Evolutionary conservation across 2,329 filamentous ascomycete genomes (phyloP).

Genomic region (Nigrospora osmanthi): DNA sequence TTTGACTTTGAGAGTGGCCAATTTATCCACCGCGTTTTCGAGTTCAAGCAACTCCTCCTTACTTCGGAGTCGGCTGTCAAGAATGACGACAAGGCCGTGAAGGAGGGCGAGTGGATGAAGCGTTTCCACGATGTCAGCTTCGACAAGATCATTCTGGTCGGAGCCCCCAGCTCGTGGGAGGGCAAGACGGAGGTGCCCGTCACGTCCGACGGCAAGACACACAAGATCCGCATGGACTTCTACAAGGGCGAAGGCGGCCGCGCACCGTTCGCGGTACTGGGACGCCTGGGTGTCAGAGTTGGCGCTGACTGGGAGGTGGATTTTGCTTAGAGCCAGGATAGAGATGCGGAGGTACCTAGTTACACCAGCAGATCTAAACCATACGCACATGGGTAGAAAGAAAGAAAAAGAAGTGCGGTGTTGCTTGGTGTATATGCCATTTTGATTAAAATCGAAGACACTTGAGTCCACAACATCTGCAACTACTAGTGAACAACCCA

Average conservation of each 20-base stretch:
- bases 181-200: conserved; percentile 51
- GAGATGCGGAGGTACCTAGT: too few species aligned
- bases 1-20: conserved; percentile 82
- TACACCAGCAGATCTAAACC: too few species aligned
- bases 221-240: conserved; percentile 55
- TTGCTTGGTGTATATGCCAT: too few species aligned
- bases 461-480: too few species aligned
- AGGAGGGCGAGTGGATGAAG: conserved; percentile 70
- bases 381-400: too few species aligned
- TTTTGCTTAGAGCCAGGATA: conserved; percentile 18
- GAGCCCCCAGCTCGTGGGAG: conserved; percentile 67
- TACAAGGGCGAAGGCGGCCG: conserved; percentile 35
- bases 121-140: conserved; percentile 70
- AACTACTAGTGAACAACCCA: too few species aligned
- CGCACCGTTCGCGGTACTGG: conserved; percentile 45
- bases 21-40: conserved; percentile 80
- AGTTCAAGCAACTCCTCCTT: conserved; percentile 54
- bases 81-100: conserved; percentile 44
- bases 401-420: too few species aligned
- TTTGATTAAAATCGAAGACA: too few species aligned
- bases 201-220: conserved; percentile 42
- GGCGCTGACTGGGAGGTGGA: conserved; percentile 44
- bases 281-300: conserved; percentile 42
- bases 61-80: conserved; percentile 59
- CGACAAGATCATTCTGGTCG: conserved; percentile 78